Base-by-base conservation (phyloP, 1,284 basidiomycete genomes). In the Termitomyces sp. region DNA sequence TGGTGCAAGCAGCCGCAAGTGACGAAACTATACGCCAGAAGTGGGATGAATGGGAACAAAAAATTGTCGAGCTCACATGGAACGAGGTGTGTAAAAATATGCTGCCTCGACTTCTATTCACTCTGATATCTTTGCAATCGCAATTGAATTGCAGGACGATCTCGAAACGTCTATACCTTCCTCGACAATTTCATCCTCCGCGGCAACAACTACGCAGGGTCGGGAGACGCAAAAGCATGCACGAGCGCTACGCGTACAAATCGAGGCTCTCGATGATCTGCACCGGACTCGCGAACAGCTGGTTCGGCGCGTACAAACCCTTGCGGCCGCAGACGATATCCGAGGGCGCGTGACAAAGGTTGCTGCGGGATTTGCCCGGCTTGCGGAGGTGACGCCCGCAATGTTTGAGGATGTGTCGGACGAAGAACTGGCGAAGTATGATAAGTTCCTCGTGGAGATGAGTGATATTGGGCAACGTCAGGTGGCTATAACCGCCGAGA, bases 401-500 rank as follows among this genome's bases (percentile, higher is more conserved):
- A 89, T 89, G 84, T 95, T 96, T 65, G 90, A 94, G 64, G 85
- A 88, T 57, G 75, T 92, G 13, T 83, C 90, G 30, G 89, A 94
- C 54, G 79, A 84, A 58, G 87, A 90, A 60, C 70, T 98, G 52
- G 76, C 76, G 1, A 95, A 94, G 71, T 97, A 92, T 61, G 88
- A 93, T 54, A 81, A 79, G 57, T 89, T 89, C 64, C 74, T 84
- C 17, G 70, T 76, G 42, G 84, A 85, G 53, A 75, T 98, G 54
- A 76, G 74, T 15, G 81, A 80, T 17, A 81, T 84, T 31, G 79
- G 75, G 47, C 67, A 70, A 56, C 81, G 79, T 61, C 93, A 96
- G 64, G 78, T 80, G 39, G 76, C 76, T 15, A 66, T 93, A 5
- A 70, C 97, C 12, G 75, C 80, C 12, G 75, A 80, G 34, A 84